These are phyloP conservation scores for Rhodotorula sp. DNA, from an alignment of 1,284 basidiomycete genomes.

Conservation along the genomic window DNA sequence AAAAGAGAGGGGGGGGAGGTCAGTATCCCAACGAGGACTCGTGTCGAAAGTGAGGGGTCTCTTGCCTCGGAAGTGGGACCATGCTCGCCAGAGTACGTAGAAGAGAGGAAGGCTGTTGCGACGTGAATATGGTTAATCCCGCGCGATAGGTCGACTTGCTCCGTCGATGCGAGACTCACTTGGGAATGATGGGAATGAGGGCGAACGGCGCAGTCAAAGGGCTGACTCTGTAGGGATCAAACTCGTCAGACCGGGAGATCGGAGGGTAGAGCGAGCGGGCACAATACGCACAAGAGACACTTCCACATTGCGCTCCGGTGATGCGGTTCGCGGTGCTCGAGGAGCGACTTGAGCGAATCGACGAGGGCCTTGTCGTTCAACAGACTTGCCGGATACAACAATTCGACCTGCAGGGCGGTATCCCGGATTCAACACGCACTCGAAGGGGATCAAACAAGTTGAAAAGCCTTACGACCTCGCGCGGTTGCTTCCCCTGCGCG, in stretches of 20 bases:
- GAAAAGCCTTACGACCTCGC: neutral
- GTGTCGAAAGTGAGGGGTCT: slow-evolving; percentile 33
- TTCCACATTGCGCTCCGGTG: slow-evolving; percentile 37
- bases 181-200: slow-evolving; percentile 54
- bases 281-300: slow-evolving; percentile 37
- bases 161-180: slow-evolving; percentile 43
- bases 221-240: slow-evolving; percentile 7
- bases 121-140: neutral
- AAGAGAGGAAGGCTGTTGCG: slow-evolving; percentile 46
- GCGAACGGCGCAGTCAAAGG: slow-evolving; percentile 51
- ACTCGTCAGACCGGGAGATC: neutral
- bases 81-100: slow-evolving; percentile 55
- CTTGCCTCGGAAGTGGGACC: slow-evolving; percentile 51
- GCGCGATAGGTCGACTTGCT: neutral
- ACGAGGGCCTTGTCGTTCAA: slow-evolving; percentile 25
- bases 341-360: slow-evolving; percentile 26
- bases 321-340: slow-evolving; percentile 42
- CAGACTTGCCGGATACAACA: slow-evolving; percentile 38
- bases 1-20: neutral
- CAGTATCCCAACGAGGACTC: slow-evolving; percentile 13
- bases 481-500: neutral
- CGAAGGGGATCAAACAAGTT: neutral
- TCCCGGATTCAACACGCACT: neutral
- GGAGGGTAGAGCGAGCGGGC: neutral
- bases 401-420: slow-evolving; percentile 29